Conservation (phyloP, 306 rosid genomes). For the Sicyos baderoa region DNA sequence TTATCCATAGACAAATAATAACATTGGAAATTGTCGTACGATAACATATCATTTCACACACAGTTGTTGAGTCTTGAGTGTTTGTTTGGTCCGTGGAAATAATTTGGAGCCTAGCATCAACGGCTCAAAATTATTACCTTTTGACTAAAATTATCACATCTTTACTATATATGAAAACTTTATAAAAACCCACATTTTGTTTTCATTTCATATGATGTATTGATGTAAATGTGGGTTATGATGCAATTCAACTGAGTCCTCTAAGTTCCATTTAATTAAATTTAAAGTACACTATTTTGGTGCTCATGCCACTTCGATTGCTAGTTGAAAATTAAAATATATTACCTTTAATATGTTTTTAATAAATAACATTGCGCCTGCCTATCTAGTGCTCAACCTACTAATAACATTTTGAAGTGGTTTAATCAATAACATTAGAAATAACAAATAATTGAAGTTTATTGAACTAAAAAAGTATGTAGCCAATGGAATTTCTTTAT, state of each 20-base stretch:
- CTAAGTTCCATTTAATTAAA: background rate
- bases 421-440: background rate
- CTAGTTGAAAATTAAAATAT: background rate
- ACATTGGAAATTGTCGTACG: background rate
- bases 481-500: too few species aligned
- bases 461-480: too few species aligned
- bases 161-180: background rate
- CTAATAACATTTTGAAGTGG: background rate
- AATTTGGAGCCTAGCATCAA: background rate
- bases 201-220: background rate
- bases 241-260: background rate
- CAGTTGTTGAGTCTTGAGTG: background rate
- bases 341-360: background rate
- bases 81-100: background rate
- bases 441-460: too few species aligned
- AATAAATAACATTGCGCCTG: background rate
- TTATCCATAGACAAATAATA: background rate
- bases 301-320: slow-evolving; percentile 8
- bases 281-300: background rate
- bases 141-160: background rate
- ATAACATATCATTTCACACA: background rate
- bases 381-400: background rate
- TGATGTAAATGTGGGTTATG: background rate
- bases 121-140: background rate
- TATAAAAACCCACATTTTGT: background rate